A percentile compares a stretch with the other conserved stretches of the same genome.
Evolutionary conservation across 306 rosid genomes (phyloP).

Genomic region (Cicer judaicum): DNA sequence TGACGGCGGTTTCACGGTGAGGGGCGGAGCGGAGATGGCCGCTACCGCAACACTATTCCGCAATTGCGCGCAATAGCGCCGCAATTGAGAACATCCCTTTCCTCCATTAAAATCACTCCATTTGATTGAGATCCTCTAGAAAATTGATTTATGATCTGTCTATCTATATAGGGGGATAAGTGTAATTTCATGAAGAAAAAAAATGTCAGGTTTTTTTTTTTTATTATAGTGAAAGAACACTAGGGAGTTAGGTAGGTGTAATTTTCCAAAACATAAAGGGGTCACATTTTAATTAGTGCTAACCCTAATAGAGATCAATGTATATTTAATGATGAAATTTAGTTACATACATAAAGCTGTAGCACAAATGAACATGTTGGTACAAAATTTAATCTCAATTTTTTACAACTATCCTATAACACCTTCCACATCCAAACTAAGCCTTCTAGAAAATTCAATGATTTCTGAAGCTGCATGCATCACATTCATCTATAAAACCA

Average conservation of each 20-base stretch:
- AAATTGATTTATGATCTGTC: not conserved
- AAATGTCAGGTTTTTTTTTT: not conserved
- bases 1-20: too few relatives aligned
- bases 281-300: not conserved
- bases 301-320: constrained; percentile 6
- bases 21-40: too few relatives aligned
- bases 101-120: constrained; percentile 1
- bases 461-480: constrained; percentile 43
- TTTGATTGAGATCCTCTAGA: not conserved
- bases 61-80: too few relatives aligned
- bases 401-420: constrained; percentile 28
- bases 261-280: constrained; percentile 21
- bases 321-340: constrained; percentile 20
- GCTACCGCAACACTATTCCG: too few relatives aligned
- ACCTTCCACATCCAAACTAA: constrained; percentile 29
- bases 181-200: not conserved
- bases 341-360: constrained; percentile 10
- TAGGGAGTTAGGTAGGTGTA: constrained; percentile 13
- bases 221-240: not conserved
- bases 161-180: not conserved
- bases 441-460: constrained; percentile 24
- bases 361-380: constrained; percentile 12
- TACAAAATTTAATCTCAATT: constrained; percentile 27
- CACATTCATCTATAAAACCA: constrained; percentile 38
- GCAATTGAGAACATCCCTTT: too few relatives aligned